These are phyloP conservation scores for Epichloe uncinata DNA, from an alignment of 2,329 filamentous ascomycete species.

Conservation along the genomic window DNA sequence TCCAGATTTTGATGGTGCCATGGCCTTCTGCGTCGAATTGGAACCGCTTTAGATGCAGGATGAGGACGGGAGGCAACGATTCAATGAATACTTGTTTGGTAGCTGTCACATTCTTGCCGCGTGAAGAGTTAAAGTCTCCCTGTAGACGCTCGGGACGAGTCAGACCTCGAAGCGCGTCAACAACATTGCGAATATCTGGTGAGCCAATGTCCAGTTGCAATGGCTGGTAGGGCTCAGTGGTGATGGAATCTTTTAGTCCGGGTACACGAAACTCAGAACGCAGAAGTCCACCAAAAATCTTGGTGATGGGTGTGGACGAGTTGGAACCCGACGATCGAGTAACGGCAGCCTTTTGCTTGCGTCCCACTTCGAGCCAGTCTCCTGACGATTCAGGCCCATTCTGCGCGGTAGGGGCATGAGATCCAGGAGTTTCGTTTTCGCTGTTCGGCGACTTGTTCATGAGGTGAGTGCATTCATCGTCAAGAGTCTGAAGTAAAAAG, in stretches of 20 bases:
- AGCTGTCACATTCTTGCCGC: slow-evolving; percentile 61
- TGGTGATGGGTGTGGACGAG: slow-evolving; percentile 71
- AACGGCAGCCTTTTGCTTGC: slow-evolving; percentile 74
- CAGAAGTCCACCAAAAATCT: slow-evolving; percentile 86
- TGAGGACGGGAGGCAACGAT: slow-evolving; percentile 76
- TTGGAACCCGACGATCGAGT: slow-evolving; percentile 74
- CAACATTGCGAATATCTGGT: slow-evolving; percentile 74
- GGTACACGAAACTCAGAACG: slow-evolving; percentile 81
- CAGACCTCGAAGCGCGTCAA: slow-evolving; percentile 76
- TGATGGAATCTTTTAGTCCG: slow-evolving; percentile 81
- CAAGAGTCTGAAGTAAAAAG: slow-evolving; percentile 80
- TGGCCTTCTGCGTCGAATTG: slow-evolving; percentile 73
- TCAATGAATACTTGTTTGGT: slow-evolving; percentile 96
- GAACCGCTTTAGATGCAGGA: slow-evolving; percentile 93
- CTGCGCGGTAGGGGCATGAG: slow-evolving; percentile 15
- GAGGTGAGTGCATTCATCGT: slow-evolving; percentile 78
- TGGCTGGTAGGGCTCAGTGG: slow-evolving; percentile 84
- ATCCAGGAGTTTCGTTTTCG: slow-evolving; percentile 22
- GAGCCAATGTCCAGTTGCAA: slow-evolving; percentile 90
- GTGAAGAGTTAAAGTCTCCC: slow-evolving; percentile 68
- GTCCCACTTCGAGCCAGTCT: slow-evolving; percentile 86
- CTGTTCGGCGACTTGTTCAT: slow-evolving; percentile 38
- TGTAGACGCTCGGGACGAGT: slow-evolving; percentile 76
- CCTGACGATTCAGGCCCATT: slow-evolving; percentile 21
- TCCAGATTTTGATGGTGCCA: slow-evolving; percentile 95